Evolutionary conservation across 2,329 filamentous ascomycete species (phyloP).

Genomic region (Colletotrichum sidae): DNA sequence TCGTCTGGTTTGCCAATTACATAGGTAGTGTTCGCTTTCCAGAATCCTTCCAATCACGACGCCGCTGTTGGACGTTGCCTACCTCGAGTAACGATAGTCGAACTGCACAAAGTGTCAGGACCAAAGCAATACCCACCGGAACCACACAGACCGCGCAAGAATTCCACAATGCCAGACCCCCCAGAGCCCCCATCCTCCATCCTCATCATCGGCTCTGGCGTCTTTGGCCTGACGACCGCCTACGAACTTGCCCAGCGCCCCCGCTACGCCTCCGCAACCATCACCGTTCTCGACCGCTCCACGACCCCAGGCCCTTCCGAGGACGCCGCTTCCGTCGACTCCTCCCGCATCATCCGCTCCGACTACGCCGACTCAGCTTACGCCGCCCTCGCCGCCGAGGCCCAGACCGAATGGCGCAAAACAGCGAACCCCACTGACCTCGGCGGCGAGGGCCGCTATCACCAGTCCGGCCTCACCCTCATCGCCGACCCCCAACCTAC

Average conservation of each 20-base stretch:
- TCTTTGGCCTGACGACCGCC: slow-evolving; percentile 72
- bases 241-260: slow-evolving; percentile 75
- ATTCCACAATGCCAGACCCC: slow-evolving; percentile 15
- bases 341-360: slow-evolving; percentile 72
- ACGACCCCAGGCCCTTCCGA: slow-evolving; percentile 59
- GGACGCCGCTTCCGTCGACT: slow-evolving; percentile 72
- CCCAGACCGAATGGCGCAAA: slow-evolving; percentile 77
- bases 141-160: slow-evolving; percentile 5
- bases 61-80: too few relatives aligned
- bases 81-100: too few relatives aligned
- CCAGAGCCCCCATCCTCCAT: slow-evolving; percentile 58
- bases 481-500: slow-evolving; percentile 55
- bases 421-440: slow-evolving; percentile 62
- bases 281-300: slow-evolving; percentile 71
- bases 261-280: slow-evolving; percentile 62
- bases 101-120: too few relatives aligned
- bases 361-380: slow-evolving; percentile 89
- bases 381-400: slow-evolving; percentile 76
- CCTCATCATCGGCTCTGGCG: slow-evolving; percentile 76
- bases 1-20: slow-evolving; percentile 8
- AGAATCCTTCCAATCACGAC: slow-evolving; percentile 4
- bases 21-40: neutral
- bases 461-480: slow-evolving; percentile 75
- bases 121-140: neutral
- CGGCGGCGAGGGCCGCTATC: slow-evolving; percentile 75